Percentiles rank a stretch among this genome's conserved stretches.
phyloP scores from a whole-genome alignment of 2,329 filamentous ascomycete genomes.

The Monilinia fructigena region DNA sequence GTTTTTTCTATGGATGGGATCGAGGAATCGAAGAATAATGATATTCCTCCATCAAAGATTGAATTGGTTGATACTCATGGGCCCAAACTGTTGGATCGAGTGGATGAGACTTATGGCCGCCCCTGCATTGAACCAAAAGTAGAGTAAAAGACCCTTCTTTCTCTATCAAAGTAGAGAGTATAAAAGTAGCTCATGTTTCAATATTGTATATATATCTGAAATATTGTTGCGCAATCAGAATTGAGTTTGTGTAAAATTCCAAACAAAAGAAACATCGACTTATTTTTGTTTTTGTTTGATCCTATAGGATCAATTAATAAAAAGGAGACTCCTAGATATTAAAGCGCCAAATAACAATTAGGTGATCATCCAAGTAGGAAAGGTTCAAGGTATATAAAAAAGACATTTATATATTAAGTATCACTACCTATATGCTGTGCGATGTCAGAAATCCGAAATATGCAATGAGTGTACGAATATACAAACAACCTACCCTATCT shows the following conservation, averaged over 20 bases:
- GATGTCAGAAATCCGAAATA: neutral
- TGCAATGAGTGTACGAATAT: neutral
- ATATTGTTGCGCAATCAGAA: constrained; percentile 3
- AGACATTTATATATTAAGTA: neutral
- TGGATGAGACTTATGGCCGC: neutral
- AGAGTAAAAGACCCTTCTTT: neutral
- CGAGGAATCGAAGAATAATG: neutral
- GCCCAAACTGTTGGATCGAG: neutral
- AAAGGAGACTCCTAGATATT: no score
- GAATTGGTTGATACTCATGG: neutral
- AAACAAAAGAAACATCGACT: no score
- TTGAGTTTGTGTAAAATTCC: neutral
- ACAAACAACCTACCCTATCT: neutral
- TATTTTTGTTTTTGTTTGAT: no score
- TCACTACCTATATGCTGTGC: neutral
- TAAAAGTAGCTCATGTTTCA: constrained; percentile 4
- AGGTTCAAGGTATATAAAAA: neutral
- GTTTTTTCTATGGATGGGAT: neutral
- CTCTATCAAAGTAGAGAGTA: neutral
- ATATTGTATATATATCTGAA: neutral
- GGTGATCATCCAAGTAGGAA: no score
- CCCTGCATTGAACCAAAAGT: constrained; percentile 2
- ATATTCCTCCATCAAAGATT: neutral
- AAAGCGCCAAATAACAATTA: no score
- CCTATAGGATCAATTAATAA: neutral